Evolutionary conservation across 1,139 yeast species (phyloP).

Genomic region (Geotrichum aggregatum): DNA sequence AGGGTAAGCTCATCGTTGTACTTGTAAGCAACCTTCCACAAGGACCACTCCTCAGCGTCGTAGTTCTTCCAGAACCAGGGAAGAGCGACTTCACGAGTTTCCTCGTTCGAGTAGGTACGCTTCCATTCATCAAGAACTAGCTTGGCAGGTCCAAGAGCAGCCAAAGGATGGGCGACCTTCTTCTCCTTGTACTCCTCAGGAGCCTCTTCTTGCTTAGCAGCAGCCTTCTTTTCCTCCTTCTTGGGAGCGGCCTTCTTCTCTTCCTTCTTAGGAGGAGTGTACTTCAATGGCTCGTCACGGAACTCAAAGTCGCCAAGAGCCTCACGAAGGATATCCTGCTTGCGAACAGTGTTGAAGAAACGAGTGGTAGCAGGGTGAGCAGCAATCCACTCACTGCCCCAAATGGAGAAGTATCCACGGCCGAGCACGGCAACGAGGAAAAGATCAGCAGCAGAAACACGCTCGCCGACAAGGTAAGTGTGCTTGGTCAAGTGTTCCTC

Average conservation of each 20-base stretch:
- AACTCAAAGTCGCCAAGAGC: conserved; percentile 45
- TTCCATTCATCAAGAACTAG: conserved; percentile 90
- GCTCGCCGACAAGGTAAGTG: conserved; percentile 91
- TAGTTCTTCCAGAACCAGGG: conserved; percentile 99
- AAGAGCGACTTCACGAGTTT: conserved; percentile 87
- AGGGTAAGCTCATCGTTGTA: conserved; percentile 96
- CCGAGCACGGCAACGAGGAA: conserved; percentile 54
- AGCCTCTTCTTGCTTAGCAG: conserved; percentile 34
- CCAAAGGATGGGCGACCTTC: conserved; percentile 91
- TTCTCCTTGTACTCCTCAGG: conserved; percentile 34
- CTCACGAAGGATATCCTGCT: conserved; percentile 52
- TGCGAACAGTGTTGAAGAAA: conserved; percentile 76
- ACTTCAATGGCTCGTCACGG: conserved; percentile 63
- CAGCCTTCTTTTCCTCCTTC: conserved; percentile 52
- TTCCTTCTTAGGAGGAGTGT: conserved; percentile 77
- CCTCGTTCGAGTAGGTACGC: conserved; percentile 95
- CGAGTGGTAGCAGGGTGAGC: conserved; percentile 71
- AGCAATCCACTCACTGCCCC: conserved; percentile 75
- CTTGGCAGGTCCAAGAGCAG: conserved; percentile 64
- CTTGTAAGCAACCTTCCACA: conserved; percentile 94
- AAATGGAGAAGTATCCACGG: conserved; percentile 65
- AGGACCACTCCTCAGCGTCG: conserved; percentile 89
- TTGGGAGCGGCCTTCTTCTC: conserved; percentile 35
- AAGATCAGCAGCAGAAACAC: conserved; percentile 81
- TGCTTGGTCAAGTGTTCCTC: conserved; percentile 50